A percentile compares a stretch with the other conserved stretches of the same genome.
phyloP scores from a whole-genome alignment of 305 asterid species.

The Lippia alba region DNA sequence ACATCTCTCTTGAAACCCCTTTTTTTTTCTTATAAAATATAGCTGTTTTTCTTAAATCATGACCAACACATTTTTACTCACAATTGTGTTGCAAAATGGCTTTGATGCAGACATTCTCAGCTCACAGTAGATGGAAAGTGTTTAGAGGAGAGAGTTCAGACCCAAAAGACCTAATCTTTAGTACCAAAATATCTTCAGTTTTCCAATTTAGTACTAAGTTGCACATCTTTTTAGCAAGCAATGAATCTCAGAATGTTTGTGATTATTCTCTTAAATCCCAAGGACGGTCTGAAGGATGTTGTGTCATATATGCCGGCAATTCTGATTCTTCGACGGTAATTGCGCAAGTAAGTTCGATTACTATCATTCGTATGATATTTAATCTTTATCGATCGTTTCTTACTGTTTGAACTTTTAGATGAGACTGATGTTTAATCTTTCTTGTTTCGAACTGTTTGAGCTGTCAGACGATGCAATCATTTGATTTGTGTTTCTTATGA shows the following conservation, averaged over 20 bases:
- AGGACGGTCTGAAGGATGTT: conserved; percentile 24
- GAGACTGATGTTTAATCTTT: no score
- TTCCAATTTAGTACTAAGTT: conserved; percentile 41
- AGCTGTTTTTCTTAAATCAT: no score
- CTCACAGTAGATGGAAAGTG: conserved; percentile 42
- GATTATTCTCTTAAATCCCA: no score
- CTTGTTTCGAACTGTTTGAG: no score
- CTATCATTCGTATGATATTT: neutral
- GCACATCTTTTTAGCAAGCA: conserved; percentile 41
- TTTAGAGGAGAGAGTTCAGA: conserved; percentile 44
- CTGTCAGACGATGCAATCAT: no score
- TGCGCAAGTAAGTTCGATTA: conserved; percentile 43
- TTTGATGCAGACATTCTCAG: conserved; percentile 32
- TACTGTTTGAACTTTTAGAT: no score
- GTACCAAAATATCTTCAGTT: conserved; percentile 33
- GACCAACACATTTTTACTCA: no score
- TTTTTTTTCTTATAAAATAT: no score
- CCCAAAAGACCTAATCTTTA: conserved; percentile 38
- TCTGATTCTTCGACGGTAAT: conserved; percentile 36
- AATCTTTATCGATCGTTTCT: no score
- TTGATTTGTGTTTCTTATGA: no score
- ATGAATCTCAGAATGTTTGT: no score
- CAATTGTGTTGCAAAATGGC: neutral
- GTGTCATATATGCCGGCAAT: conserved; percentile 30
- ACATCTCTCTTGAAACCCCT: no score